Conservation (phyloP, 2,329 filamentous ascomycete genomes). For the Neonectria faginata region DNA sequence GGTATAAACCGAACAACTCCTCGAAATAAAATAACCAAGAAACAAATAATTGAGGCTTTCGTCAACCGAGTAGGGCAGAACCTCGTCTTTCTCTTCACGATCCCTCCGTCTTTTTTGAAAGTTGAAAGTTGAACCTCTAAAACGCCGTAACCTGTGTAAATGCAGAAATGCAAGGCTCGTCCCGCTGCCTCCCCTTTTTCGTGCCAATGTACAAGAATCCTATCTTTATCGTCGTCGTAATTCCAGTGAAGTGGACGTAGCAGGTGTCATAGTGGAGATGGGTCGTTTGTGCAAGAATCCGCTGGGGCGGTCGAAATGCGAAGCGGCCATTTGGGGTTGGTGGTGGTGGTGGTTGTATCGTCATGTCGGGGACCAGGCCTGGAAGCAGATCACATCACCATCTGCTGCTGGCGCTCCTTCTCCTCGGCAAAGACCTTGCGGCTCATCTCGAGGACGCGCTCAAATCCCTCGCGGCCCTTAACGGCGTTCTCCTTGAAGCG, state of each 20-base stretch:
- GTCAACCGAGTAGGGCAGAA: conserved; percentile 10
- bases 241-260: conserved; percentile 33
- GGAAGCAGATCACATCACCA: conserved; percentile 36
- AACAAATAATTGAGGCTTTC: conserved; percentile 3
- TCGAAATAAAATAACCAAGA: conserved; percentile 32
- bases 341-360: conserved; percentile 10
- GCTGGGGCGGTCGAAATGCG: conserved; percentile 5
- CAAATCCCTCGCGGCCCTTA: conserved; percentile 93
- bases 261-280: conserved; percentile 42
- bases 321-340: conserved; percentile 22
- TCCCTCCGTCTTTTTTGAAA: conserved; percentile 29
- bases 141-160: conserved; percentile 44
- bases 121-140: conserved; percentile 41
- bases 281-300: conserved; percentile 27
- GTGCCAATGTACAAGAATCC: conserved; percentile 43
- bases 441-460: conserved; percentile 93
- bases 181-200: conserved; percentile 31
- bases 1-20: conserved; percentile 48
- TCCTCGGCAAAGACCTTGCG: conserved; percentile 92
- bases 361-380: conserved; percentile 14
- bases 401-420: conserved; percentile 66
- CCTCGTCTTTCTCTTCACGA: conserved; percentile 14
- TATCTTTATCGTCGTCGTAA: conserved; percentile 31
- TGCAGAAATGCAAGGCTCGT: conserved; percentile 39
- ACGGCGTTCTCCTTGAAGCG: conserved; percentile 91